Evolutionary conservation across 2,329 filamentous ascomycete genomes (phyloP), one percentile per base, ranked within the genome.

Genomic region (Orbilia ellipsospora): DNA sequence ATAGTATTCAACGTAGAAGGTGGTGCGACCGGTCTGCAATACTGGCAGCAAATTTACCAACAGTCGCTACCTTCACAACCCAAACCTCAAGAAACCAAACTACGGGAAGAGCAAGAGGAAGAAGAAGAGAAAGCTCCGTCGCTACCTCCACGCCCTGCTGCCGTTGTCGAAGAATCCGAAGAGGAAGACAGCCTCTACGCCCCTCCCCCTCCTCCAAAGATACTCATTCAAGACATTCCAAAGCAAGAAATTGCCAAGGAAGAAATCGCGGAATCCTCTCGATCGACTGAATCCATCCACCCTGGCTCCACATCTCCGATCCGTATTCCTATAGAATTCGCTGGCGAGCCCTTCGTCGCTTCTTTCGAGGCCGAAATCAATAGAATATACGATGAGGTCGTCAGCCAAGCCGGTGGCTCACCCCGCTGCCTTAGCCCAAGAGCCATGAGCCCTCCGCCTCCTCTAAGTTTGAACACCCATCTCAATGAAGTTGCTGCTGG

Each of bases 311-410:
- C 40, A 4, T 56, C 54, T 13, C 56, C 62, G 10, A 40, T 63
- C 4, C 70, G 63, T 10, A 59, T 73, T 50, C 70, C 70, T 12
- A 15, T 74, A 5, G 73, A 70, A 50, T 66, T 70, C n/a, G 64
- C 60, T 2, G 20, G 61, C 20, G 59, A 63, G 28, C 73, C 73
- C 4, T 70, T 76, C 54, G 63, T 76, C 40, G 73, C 73, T 52
- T 76, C 73, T 1, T 76, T 76, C 26, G 73, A 76, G 52, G 73
- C 73, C 12, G 65, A 76, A 42, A 64, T 76, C n/a, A 69, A 76
- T 28, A 54, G 73, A 18, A 76, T 76, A 55, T 70, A 69, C 23
- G 73, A 76, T 40, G 66, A 70, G 40, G 65, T 76, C 28, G 64
- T 76, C 50, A 69, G 64, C 16, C 73, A 70, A 15, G 70, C 73